Conservation (phyloP, 2,329 filamentous ascomycete genomes). For the Arthrobotrys entomopaga region DNA sequence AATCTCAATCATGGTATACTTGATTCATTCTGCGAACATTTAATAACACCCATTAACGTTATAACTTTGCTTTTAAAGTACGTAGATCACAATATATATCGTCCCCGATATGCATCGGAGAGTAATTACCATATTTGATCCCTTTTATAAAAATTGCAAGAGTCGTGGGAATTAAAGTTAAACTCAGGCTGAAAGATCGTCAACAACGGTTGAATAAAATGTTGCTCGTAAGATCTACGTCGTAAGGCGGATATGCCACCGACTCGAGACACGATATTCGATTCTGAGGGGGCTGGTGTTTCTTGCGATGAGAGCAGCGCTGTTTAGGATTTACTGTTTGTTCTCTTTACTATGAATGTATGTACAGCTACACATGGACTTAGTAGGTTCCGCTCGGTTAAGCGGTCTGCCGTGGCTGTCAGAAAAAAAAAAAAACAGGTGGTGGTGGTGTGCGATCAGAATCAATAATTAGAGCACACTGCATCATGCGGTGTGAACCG, state of each 20-base stretch:
- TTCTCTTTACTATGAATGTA: constrained; percentile 15
- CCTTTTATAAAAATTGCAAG: not conserved
- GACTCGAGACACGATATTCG: not conserved
- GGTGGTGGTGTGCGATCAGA: not conserved
- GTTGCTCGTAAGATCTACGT: constrained; percentile 18
- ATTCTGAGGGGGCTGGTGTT: not conserved
- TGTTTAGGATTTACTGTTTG: constrained; percentile 9
- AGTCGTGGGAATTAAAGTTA: too few relatives aligned
- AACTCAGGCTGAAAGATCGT: constrained; percentile 16
- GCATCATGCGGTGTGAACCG: constrained; percentile 40
- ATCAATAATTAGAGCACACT: constrained; percentile 1
- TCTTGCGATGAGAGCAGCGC: not conserved
- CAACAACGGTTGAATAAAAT: constrained; percentile 8
- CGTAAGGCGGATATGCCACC: constrained; percentile 7
- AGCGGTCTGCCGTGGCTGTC: constrained; percentile 35
- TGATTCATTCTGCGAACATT: too few relatives aligned
- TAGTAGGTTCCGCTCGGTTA: constrained; percentile 39
- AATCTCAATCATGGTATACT: too few relatives aligned
- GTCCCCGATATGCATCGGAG: constrained; percentile 5
- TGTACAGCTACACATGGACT: too few relatives aligned
- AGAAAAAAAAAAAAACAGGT: not conserved
- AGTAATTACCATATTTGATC: constrained; percentile 1
- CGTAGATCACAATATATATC: constrained; percentile 14
- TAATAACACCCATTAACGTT: too few relatives aligned
- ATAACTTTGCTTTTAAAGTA: not conserved